Evolutionary conservation across 371 early-diverging fungal species (phyloP), one percentile per base, ranked within the genome.

Genomic region (Mortierella sp.): DNA sequence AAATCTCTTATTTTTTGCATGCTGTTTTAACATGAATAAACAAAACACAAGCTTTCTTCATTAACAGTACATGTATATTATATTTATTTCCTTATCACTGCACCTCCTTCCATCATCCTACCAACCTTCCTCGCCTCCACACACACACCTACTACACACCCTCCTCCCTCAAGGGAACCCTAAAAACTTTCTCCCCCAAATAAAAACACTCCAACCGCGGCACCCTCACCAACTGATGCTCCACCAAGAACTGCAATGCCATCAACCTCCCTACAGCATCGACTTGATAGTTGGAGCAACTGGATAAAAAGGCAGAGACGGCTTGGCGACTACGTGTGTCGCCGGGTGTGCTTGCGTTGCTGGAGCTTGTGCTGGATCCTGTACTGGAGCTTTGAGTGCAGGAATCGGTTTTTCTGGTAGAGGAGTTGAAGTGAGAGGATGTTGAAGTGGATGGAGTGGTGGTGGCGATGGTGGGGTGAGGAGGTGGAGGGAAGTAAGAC

Each of bases 211-310:
- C 72, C 75, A 81, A 42, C 19, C 48, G 57, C 6, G 82, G 82
- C 68, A 81, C 54, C 7, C 72, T 72, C 24, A 72, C 42, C 72
- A 81, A 38, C 48, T 81, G 79, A n/a, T 82, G 76, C 70, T 82
- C 79, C 7, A 82, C 79, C 70, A 78, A 76, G 73, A 57, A 82
- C 70, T 82, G 83, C 1, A 82, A 58, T 14, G 76, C 83, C 63
- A 76, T 65, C 70, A 82, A 19, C 9, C 58, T 60, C 16, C 70
- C 76, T 2, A 76, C 79, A 0, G 79, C 71, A 24, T 72, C 60
- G n/a, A 82, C 54, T 34, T 79, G 79, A n/a, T 79, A 73, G 4
- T 60, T 70, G 7, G 74, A 34, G 19, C 34, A 74, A 0, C 60
- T 54, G 0, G 74, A 74, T 54, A 77, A 58, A 44, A 74, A 54